Evolutionary conservation across 1,284 basidiomycete species (phyloP).

Genomic region (Rhodotorula sp.): DNA sequence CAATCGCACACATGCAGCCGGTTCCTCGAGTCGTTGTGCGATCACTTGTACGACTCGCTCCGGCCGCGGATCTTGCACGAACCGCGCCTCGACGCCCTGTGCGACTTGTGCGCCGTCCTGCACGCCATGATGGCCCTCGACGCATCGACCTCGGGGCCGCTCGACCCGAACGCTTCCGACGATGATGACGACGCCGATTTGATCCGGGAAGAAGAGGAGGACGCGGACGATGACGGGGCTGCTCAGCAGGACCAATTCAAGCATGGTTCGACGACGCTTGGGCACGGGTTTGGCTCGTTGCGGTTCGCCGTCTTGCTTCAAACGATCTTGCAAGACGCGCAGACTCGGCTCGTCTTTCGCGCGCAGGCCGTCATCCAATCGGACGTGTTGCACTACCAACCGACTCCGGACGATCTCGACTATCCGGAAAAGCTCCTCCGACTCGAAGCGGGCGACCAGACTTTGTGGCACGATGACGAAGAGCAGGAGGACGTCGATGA

Average conservation of each 20-base stretch:
- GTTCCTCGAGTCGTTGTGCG: slow-evolving; percentile 84
- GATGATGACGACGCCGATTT: slow-evolving; percentile 51
- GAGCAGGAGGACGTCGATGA: slow-evolving; percentile 38
- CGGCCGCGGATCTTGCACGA: slow-evolving; percentile 91
- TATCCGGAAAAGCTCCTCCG: slow-evolving; percentile 70
- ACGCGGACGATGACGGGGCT: background rate
- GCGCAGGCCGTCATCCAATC: slow-evolving; percentile 83
- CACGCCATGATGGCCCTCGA: slow-evolving; percentile 91
- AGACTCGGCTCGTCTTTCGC: slow-evolving; percentile 88
- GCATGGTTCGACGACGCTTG: background rate
- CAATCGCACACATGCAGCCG: slow-evolving; percentile 55
- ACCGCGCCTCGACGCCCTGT: slow-evolving; percentile 74
- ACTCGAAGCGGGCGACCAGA: background rate
- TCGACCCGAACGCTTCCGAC: slow-evolving; percentile 44
- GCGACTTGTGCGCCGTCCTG: slow-evolving; percentile 88
- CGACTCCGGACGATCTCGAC: slow-evolving; percentile 71
- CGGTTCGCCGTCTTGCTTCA: slow-evolving; percentile 58
- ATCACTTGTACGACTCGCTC: slow-evolving; percentile 87
- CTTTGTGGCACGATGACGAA: slow-evolving; percentile 6
- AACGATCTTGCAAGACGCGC: slow-evolving; percentile 88
- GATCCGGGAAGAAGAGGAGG: slow-evolving; percentile 37
- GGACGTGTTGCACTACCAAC: slow-evolving; percentile 77
- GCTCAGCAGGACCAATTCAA: background rate
- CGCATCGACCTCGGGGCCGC: slow-evolving; percentile 50
- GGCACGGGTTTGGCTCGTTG: slow-evolving; percentile 20